Evolutionary conservation across 108 stramenopile species (phyloP), one percentile per base, ranked within the genome.

Genomic region (Skeletonema costatum): DNA sequence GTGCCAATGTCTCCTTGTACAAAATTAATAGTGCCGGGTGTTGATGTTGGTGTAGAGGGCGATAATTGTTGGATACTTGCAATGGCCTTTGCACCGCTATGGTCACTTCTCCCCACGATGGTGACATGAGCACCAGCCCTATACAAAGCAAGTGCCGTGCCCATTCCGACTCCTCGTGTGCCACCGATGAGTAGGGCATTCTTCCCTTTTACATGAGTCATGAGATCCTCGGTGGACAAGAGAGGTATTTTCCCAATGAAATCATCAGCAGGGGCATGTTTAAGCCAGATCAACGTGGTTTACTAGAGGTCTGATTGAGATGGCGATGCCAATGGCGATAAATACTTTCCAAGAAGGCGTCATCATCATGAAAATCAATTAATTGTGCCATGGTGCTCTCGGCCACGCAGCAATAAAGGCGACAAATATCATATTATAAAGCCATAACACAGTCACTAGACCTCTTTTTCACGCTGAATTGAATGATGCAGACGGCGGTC

Each of bases 1-100:
- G 79, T 70, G 17, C 79, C 79, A 25, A 80, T 74, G 36, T 80
- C 79, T 1, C 79, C 79, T 13, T 68, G 73, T 30, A 74, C 12
- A 35, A 80, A 80, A 42, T 69, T 12, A 17, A 75, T 53, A 14
- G 44, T 5, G 13, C 51, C 62, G 5, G 71, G 48, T 25, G 3
- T 36, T 4, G 38, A 36, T 46, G 53, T 11, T 1, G 42, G 35
- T 36, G 35, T 36, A 36, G 1, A 36, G 3, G 35, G 35, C 35
- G 35, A 36, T 36, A 36, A 50, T 13, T 56, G 9, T 48, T 68
- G 13, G 29, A 80, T 68, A 36, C 25, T 51, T 4, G 66, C 30
- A 4, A 80, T 74, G 3, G 79, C 73, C 44, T 36, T 32, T 13
- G n/a, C 17, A 19, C 79, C 79, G 25, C 66, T 80, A 21, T 50